Evolutionary conservation across 2,329 filamentous ascomycete genomes (phyloP), one percentile per base, ranked within the genome.

Genomic region (Didymella lethalis): DNA sequence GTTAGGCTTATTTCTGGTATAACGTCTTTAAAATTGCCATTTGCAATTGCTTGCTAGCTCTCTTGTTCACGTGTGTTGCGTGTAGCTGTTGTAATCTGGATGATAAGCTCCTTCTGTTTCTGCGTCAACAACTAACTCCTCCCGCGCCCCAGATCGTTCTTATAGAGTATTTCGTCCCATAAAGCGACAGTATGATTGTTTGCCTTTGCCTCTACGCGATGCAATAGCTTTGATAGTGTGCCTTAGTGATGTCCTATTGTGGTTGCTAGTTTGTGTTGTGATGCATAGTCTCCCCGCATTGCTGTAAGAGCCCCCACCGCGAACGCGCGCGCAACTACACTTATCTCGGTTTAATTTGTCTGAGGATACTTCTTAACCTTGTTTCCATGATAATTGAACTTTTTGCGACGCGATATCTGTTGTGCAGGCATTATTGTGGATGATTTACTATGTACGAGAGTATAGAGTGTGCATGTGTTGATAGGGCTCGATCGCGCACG

Each of bases 11-110:
- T 25, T 26, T 52, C 34, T 28, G 48, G 54, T 32, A 26, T 36
- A 31, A 57, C 32, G 7, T 8, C 20, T n/a, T 52, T 14, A 34
- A 57, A 52, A 48, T 57, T 10, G 10, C 43, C 7, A 43, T 48
- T 2, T 20, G 7, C 16, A 38, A 57, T 57, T 29, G 54, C 32
- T 43, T 57, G 48, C 48, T 28, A 52, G 34, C 12, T 14, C 54
- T 57, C 48, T 41, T 52, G 25, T n/a, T 57, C 36, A n/a, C 48
- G 20, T 25, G 20, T 12, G 41, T 26, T 8, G 41, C 41, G 41
- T 44, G 40, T 18, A 26, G 14, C 10, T n/a, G 38, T 50, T 36
- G 34, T n/a, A 41, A 50, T 23, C 2, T 14, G 12, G 23, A 50
- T 18, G 18, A 50, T 50, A 4, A 7, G 20, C 20, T 50, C 48